Base-by-base conservation (phyloP, 2,329 filamentous ascomycete species). In the Colletotrichum salicis region DNA sequence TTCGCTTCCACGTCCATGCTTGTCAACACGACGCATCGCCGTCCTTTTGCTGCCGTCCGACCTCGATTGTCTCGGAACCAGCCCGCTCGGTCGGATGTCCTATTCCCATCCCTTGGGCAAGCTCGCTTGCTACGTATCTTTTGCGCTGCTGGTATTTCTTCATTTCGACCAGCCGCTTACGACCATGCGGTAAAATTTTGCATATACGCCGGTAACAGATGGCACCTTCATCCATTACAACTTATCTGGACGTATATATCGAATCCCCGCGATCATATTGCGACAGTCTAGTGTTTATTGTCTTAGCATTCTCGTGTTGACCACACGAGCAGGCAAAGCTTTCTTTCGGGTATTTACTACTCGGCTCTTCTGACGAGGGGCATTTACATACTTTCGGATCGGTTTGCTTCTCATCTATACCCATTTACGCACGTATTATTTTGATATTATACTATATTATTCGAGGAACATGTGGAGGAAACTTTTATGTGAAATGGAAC, bases 1-100 rank as follows among this genome's bases (percentile, higher is more conserved):
- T 72, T 69, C 69, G 67, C 56, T 69, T 74, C 70, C 54, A 74
- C 63, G 33, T 54, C 35, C n/a, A 58, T 61, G 67, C 70, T 58
- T 70, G 70, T 56, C 61, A 61, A 71, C 61, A 66, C 54, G 48
- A 71, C 48, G 37, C 67, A 70, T 56, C 70, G 67, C 35, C 59
- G 66, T 59, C 54, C 41, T 59, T 63, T 48, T 31, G 33, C 65
- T 71, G 59, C 54, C 29, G 45, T 78, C 80, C 33, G 80, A 82
- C 61, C 70, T 77, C 62, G 78, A 79, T 55, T 55, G 78, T 79
- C 54, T 78, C 78, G 29, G 80, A 81, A 35, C 64, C 31, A 66
- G 54, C 67, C 48, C 58, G 48, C 60, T 65, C 52, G 56, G 31
- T 61, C 66, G 70, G 65, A 56, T 54, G 35, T 56, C 56, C 37